Percentiles rank a stretch among this genome's conserved stretches.
Conservation (phyloP, 2,329 filamentous ascomycete species). For the Atkinsonella texensis region DNA sequence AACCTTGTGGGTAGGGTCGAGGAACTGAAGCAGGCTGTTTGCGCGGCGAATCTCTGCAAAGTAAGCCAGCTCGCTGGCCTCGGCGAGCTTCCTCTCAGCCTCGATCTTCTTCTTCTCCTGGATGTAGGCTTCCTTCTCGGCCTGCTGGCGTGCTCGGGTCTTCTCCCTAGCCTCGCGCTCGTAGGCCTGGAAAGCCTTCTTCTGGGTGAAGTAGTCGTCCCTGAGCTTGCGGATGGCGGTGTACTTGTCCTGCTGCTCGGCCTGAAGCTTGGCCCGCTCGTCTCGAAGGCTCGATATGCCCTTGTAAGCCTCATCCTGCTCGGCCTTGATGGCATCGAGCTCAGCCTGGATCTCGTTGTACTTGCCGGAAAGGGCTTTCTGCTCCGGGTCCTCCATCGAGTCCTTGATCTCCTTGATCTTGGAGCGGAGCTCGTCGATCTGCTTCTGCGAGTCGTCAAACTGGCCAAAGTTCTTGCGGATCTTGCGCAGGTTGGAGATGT, state of each 20-base stretch:
- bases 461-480: conserved; percentile 81
- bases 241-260: conserved; percentile 80
- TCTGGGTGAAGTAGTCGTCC: conserved; percentile 73
- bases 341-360: conserved; percentile 80
- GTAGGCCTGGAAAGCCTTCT: conserved; percentile 71
- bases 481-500: conserved; percentile 75
- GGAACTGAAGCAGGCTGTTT: conserved; percentile 79
- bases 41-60: conserved; percentile 84
- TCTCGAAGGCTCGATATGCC: conserved; percentile 73
- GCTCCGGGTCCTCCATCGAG: conserved; percentile 79
- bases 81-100: conserved; percentile 64
- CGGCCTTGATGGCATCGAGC: conserved; percentile 78
- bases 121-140: conserved; percentile 63
- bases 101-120: conserved; percentile 65
- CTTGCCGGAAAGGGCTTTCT: conserved; percentile 74
- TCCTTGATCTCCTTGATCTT: conserved; percentile 87
- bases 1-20: conserved; percentile 61
- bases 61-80: conserved; percentile 79
- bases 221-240: conserved; percentile 72
- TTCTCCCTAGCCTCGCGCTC: conserved; percentile 74
- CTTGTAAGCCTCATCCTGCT: conserved; percentile 87
- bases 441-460: conserved; percentile 77
- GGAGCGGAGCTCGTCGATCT: conserved; percentile 74
- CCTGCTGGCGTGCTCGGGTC: conserved; percentile 64
- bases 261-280: conserved; percentile 71